Conservation (phyloP, 192 early-diverging fungal genomes). For the Backusella macrospora region DNA sequence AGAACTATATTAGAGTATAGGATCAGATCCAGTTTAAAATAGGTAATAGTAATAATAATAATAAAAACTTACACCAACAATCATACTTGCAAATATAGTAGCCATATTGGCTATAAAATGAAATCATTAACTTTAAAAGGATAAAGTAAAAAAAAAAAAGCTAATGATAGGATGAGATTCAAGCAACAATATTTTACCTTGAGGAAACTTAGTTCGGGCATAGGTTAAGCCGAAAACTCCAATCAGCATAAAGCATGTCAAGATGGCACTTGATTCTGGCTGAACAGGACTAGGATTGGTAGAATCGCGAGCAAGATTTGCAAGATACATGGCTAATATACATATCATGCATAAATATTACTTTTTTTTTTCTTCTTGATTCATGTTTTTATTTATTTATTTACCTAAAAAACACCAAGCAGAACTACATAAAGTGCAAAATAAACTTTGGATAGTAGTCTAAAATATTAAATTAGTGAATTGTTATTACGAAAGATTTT, state of each 20-base stretch:
- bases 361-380: background rate
- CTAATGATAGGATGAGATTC: background rate
- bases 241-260: conserved; percentile 35
- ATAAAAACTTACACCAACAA: conserved; percentile 19
- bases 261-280: conserved; percentile 21
- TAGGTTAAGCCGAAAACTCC: conserved; percentile 34
- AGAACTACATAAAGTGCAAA: conserved; percentile 17
- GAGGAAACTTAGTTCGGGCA: conserved; percentile 26
- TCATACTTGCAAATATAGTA: conserved; percentile 32
- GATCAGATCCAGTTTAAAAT: background rate
- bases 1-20: conserved; percentile 21
- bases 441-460: conserved; percentile 13
- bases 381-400: background rate
- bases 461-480: background rate
- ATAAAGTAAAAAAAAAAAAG: background rate
- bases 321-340: conserved; percentile 30
- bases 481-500: background rate
- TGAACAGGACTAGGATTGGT: conserved; percentile 24
- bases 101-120: conserved; percentile 31
- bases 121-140: background rate
- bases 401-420: conserved; percentile 37
- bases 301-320: conserved; percentile 32
- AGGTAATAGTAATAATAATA: background rate
- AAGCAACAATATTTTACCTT: conserved; percentile 21
- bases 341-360: background rate